Conservation (phyloP, 1,139 yeast genomes). For the Hansenula sp. region DNA sequence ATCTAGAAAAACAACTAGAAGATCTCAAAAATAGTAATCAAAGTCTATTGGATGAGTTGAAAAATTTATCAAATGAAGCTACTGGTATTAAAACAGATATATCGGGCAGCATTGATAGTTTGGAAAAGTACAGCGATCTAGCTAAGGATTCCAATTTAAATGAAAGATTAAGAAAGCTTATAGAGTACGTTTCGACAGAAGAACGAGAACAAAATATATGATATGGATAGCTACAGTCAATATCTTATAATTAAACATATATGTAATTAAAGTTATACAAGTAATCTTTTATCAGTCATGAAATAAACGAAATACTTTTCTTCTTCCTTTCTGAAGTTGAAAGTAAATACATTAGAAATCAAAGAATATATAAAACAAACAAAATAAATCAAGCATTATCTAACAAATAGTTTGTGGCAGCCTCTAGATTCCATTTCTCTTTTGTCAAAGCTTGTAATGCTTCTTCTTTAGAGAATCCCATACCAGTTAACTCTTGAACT, state of each 20-base stretch:
- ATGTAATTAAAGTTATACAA: no score
- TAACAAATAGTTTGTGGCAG: constrained; percentile 78
- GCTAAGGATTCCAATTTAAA: constrained; percentile 20
- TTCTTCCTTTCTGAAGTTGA: no score
- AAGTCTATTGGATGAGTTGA: constrained; percentile 23
- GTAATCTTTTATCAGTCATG: no score
- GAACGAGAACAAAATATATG: constrained; percentile 2
- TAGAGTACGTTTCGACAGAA: constrained; percentile 5
- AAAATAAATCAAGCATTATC: constrained; percentile 45
- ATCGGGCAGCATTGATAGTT: constrained; percentile 15
- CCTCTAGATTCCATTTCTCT: constrained; percentile 72
- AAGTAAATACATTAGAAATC: neutral
- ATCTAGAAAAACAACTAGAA: constrained; percentile 25
- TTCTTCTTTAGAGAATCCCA: constrained; percentile 76
- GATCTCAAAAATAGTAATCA: constrained; percentile 23
- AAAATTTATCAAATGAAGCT: constrained; percentile 22
- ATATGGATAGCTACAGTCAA: no score
- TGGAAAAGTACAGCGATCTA: constrained; percentile 21
- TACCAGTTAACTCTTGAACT: constrained; percentile 73
- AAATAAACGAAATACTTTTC: no score
- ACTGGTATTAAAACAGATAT: constrained; percentile 19
- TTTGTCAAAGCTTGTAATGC: constrained; percentile 65
- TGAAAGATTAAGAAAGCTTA: constrained; percentile 21
- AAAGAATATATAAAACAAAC: neutral
- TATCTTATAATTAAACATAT: no score